Percentiles rank a stretch among this genome's conserved stretches.
These are phyloP conservation scores for Barbarea vulgaris DNA, from an alignment of 345 rosid species.

Conservation along the genomic window DNA sequence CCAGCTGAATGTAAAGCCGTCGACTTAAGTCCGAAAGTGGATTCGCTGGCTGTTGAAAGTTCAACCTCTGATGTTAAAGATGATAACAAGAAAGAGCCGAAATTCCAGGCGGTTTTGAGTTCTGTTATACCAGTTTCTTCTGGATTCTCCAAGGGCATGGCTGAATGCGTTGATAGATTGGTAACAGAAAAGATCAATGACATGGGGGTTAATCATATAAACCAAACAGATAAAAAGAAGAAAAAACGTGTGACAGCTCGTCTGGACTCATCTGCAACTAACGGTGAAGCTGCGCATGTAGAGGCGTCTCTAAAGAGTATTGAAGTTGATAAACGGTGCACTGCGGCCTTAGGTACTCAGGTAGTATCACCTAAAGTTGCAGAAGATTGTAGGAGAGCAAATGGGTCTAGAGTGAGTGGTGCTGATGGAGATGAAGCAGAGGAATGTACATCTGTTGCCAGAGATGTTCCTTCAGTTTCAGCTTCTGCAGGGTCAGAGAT, in stretches of 20 bases:
- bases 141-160: conserved; percentile 36
- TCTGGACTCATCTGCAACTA: conserved; percentile 37
- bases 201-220: conserved; percentile 24
- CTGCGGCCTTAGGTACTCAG: conserved; percentile 10
- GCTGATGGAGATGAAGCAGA: conserved; percentile 52
- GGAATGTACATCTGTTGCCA: conserved; percentile 46
- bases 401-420: conserved; percentile 42
- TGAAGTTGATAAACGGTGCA: conserved; percentile 28
- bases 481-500: conserved; percentile 44
- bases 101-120: conserved; percentile 17
- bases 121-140: conserved; percentile 30
- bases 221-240: conserved; percentile 37
- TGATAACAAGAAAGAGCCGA: conserved; percentile 40
- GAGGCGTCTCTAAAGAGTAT: conserved; percentile 35
- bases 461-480: conserved; percentile 42
- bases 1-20: conserved; percentile 42
- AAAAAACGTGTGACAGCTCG: conserved; percentile 20
- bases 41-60: conserved; percentile 39
- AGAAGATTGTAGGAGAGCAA: conserved; percentile 43
- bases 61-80: conserved; percentile 34
- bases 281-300: conserved; percentile 33
- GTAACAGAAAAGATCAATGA: conserved; percentile 48
- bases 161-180: conserved; percentile 35
- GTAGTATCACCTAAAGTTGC: conserved; percentile 38
- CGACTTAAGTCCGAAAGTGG: conserved; percentile 4